These are phyloP conservation scores for Avena sativa DNA, from an alignment of 176 grass and related monocot species.

Conservation along the genomic window DNA sequence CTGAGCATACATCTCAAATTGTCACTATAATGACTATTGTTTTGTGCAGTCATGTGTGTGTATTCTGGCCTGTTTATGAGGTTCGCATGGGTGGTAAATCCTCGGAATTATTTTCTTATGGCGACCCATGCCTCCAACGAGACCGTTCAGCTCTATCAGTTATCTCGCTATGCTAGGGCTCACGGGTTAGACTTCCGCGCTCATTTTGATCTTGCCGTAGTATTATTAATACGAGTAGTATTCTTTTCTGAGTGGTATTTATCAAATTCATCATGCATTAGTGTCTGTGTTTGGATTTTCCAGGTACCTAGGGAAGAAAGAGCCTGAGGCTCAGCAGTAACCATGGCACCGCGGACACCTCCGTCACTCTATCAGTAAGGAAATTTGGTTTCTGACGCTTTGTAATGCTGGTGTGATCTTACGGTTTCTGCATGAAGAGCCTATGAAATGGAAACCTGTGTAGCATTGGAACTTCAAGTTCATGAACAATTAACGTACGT, in stretches of 20 bases:
- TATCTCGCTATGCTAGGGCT: conserved; percentile 71
- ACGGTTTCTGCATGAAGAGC: neutral
- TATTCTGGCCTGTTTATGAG: conserved; percentile 26
- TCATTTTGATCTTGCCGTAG: neutral
- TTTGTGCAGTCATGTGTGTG: conserved; percentile 76
- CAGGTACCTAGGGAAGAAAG: conserved; percentile 80
- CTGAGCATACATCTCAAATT: neutral
- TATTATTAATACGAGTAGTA: too few relatives aligned
- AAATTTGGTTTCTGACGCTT: neutral
- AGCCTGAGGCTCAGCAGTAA: conserved; percentile 57
- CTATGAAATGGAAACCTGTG: neutral
- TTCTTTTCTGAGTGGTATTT: neutral
- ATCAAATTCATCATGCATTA: neutral
- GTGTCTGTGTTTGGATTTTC: conserved; percentile 18
- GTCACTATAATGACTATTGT: neutral
- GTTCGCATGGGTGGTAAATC: conserved; percentile 63
- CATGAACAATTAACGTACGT: neutral
- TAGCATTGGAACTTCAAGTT: neutral
- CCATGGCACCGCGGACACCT: neutral
- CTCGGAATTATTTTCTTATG: conserved; percentile 87
- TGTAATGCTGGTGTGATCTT: neutral
- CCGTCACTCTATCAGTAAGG: neutral
- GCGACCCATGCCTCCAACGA: conserved; percentile 77
- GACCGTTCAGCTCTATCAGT: conserved; percentile 55
- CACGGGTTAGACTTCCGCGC: conserved; percentile 58